These are phyloP conservation scores for Panaeolus cyanescens DNA, from an alignment of 768 basidiomycete species.

Conservation along the genomic window DNA sequence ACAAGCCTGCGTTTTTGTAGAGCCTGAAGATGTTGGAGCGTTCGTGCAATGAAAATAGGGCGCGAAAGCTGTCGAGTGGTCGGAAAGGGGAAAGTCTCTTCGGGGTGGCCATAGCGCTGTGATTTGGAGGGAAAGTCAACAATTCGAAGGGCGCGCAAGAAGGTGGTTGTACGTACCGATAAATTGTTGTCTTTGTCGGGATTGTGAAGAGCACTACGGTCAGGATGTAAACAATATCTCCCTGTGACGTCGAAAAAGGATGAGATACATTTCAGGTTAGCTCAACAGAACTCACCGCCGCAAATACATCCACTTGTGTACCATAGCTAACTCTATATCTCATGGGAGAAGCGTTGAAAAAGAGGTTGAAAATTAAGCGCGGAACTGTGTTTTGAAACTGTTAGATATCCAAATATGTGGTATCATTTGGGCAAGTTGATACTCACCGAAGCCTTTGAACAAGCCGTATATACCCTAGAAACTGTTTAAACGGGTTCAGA, in stretches of 20 bases:
- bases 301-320: neutral
- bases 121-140: constrained; percentile 2
- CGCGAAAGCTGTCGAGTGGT: constrained; percentile 59
- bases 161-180: constrained; percentile 51
- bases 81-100: constrained; percentile 69
- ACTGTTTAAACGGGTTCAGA: neutral
- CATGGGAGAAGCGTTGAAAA: neutral
- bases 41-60: constrained; percentile 81
- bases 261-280: neutral
- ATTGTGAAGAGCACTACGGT: constrained; percentile 64
- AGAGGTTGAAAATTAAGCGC: constrained; percentile 25
- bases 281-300: constrained; percentile 21
- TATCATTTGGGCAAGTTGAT: neutral
- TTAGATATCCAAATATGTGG: neutral
- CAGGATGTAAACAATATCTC: constrained; percentile 63
- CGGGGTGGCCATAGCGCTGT: constrained; percentile 84
- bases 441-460: constrained; percentile 75
- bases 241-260: constrained; percentile 28
- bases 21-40: constrained; percentile 75
- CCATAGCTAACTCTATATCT: neutral
- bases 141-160: neutral
- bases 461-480: constrained; percentile 42
- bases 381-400: constrained; percentile 32
- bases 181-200: constrained; percentile 74
- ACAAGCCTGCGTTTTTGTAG: constrained; percentile 75